Evolutionary conservation across 805 yeast species (phyloP), one percentile per base, ranked within the genome.

Genomic region (Jamesozyma gamospora): DNA sequence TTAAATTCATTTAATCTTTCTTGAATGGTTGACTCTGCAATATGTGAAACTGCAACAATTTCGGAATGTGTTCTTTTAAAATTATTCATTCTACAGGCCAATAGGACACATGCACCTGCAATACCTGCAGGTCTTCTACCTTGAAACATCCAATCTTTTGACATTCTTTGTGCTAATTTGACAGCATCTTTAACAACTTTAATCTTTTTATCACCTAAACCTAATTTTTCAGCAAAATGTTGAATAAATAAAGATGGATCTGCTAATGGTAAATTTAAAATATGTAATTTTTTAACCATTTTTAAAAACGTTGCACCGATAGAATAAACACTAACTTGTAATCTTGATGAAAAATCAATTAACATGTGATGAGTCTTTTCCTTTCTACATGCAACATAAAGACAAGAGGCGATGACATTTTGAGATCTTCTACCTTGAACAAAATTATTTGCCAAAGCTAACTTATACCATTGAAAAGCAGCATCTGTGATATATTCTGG

Each of bases 101-200:
- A 64, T 34, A 94, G 58, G 2, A 92, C 69, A 62, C 96, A 87
- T 0, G 98, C 98, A 17, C 97, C 99, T 0, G 98, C 98, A 39
- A 92, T 77, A 52, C 99, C 98, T 0, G 98, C 97, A 0, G 99
- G 98, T 46, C 97, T 71, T 56, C 99, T 74, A 19, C 99, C 99
- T 62, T 86, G 94, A 57, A 80, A 84, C 49, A 92, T 82, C 96
- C 97, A 92, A 55, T 92, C 97, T 32, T 77, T 75, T 12, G 88
- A 71, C 99, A 92, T 92, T 49, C 95, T 70, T 55, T 77, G 84
- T 0, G 95, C 95, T 17, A 92, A 64, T 51, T 79, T 75, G 6
- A 79, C 79, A 0, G 98, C 97, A 60, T 92, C 99, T 44, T 73
- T 74, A 34, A 84, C 79, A 12, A 92, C 95, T 50, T 79, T 79